Evolutionary conservation across 495 filamentous ascomycete species (phyloP), one percentile per base, ranked within the genome.

Genomic region (Talaromyces stipitatus): DNA sequence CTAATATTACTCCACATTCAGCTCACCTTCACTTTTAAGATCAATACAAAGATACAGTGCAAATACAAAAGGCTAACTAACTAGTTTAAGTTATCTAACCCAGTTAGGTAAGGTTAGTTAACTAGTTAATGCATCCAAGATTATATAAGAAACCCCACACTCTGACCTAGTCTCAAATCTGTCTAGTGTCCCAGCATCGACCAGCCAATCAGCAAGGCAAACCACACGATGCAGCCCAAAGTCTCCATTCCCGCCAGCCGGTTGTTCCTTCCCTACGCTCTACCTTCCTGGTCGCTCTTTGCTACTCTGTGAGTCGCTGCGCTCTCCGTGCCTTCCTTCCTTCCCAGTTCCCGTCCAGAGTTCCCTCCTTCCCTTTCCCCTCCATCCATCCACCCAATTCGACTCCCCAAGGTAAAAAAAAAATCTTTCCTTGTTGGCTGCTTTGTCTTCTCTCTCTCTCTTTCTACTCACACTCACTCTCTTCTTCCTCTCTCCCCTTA

Each of bases 381-480:
- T 59, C 71, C 70, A 68, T 69, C 71, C 66, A 67, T 65, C 66
- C 66, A 64, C 72, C 68, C 67, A 36, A 27, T 62, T 66, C 68
- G 62, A 68, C 72, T 74, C 69, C 75, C 68, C 20, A 22, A 5
- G 50, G 27, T n/a, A 38, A 20, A 30, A 54, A 38, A 32, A 54
- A 54, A 54, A 54, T 5, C 16, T 36, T 33, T 45, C 54, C 62
- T 65, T 64, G 63, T 59, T 62, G 66, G 65, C 58, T 62, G 54
- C 58, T 60, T 41, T 41, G 36, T 62, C 57, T 57, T 61, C 54
- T 68, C 54, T 57, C 54, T 68, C 67, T 65, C 66, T 61, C 61
- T 66, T 64, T 61, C 72, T 46, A 45, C 54, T 58, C 55, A 53
- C 32, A 59, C 66, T 68, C 63, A 69, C 72, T 73, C 69, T 75